Evolutionary conservation across 1,284 basidiomycete species (phyloP), one percentile per base, ranked within the genome.

Genomic region (Malassezia cuniculi): DNA sequence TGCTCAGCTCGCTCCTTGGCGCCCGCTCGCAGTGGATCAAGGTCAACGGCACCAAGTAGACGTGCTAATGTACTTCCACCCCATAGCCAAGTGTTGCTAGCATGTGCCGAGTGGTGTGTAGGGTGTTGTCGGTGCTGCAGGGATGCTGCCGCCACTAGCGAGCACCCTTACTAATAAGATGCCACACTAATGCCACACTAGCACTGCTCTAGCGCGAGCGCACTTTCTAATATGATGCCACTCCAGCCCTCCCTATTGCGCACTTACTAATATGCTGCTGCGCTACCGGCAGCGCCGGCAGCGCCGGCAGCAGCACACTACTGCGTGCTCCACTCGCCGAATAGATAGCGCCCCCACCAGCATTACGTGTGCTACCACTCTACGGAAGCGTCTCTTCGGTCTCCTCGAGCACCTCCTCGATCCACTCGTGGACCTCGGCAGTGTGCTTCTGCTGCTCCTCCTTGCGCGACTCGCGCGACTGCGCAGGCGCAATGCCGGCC

Each of bases 381-480:
- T 31, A 57, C 31, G 33, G 42, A 17, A 59, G 37, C n/a, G 60
- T 43, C 39, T 63, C 57, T 31, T 65, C 60, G 28, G 55, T 67
- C 51, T 67, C 64, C 45, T 67, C 64, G 44, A 67, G 50, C 27
- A 66, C 48, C 41, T 65, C 64, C 48, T 68, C 66, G 39, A 63
- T 45, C 66, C 65, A 67, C 47, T 68, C 66, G 41, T 68, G 56
- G 30, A 67, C 53, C 48, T 59, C 56, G 34, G 65, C 59, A 25
- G 55, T 60, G 14, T 56, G 54, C n/a, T n/a, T n/a, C n/a, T n/a
- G n/a, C n/a, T n/a, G n/a, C n/a, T n/a, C n/a, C 39, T 63, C 55
- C 41, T 58, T 47, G 40, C 55, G 47, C 11, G 57, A 47, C 44
- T 63, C 52, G 46, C 54, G 41, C 34, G 53, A 55, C 22, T 28